These are phyloP conservation scores for Cladorrhinum sp. DNA, from an alignment of 2,329 filamentous ascomycete genomes.

Conservation along the genomic window DNA sequence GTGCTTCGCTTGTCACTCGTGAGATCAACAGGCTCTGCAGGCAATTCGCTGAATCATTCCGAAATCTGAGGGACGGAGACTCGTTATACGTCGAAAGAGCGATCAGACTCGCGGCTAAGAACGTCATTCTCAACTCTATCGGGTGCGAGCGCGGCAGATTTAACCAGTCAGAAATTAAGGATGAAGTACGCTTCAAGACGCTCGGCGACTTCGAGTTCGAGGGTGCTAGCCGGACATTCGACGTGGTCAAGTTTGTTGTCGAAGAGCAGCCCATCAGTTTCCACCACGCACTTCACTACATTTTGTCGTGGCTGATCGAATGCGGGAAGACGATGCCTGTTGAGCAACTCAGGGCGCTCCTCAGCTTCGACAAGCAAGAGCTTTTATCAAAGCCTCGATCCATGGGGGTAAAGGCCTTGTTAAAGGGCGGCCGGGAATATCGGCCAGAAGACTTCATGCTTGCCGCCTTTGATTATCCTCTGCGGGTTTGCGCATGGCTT, in stretches of 20 bases:
- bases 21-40: constrained; percentile 92
- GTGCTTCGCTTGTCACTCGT: constrained; percentile 86
- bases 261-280: constrained; percentile 92
- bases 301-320: constrained; percentile 92
- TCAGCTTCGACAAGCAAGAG: constrained; percentile 70
- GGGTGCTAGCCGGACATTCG: constrained; percentile 50
- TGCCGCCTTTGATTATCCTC: constrained; percentile 85
- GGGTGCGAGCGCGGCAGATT: constrained; percentile 87
- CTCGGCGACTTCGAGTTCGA: constrained; percentile 80
- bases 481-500: constrained; percentile 92
- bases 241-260: constrained; percentile 82
- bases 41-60: constrained; percentile 84
- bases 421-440: constrained; percentile 48
- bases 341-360: constrained; percentile 62
- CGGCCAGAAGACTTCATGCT: constrained; percentile 76
- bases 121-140: constrained; percentile 83
- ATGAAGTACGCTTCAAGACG: constrained; percentile 78
- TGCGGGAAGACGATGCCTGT: constrained; percentile 73
- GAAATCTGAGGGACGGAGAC: constrained; percentile 63
- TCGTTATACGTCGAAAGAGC: constrained; percentile 64
- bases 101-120: constrained; percentile 72
- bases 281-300: constrained; percentile 95
- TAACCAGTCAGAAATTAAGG: constrained; percentile 80
- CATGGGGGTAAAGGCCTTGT: constrained; percentile 58
- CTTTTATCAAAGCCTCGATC: constrained; percentile 62